Evolutionary conservation across 2,329 filamentous ascomycete species (phyloP), one percentile per base, ranked within the genome.

Genomic region (Aspergillus udagawae): DNA sequence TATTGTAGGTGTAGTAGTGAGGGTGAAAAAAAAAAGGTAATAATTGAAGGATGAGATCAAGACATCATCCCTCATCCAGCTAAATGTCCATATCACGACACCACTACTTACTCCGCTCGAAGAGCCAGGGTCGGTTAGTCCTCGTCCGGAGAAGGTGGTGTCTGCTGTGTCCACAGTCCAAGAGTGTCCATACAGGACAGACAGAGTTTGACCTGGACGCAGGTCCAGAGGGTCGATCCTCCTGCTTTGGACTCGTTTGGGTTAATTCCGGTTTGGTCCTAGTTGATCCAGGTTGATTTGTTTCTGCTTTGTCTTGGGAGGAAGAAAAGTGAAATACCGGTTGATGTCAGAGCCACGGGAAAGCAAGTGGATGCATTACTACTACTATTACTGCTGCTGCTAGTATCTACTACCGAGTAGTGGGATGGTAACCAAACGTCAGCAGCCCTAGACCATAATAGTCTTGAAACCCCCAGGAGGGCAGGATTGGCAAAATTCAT

Each of bases 151-250:
- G 67, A 69, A 65, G 65, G 63, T 59, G 63, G 56, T 54, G 63
- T 55, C 23, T 10, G 9, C 12, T 47, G 44, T 23, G 44, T 23
- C 20, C 12, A 14, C 12, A 25, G 44, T 17, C 14, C 44, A n/a
- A 25, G 20, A 23, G 21, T 17, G 12, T 12, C 66, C 65, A 66
- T 65, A 62, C 64, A 64, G 57, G 55, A 62, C 55, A 61, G 63
- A 68, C 67, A 73, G 61, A 72, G 68, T 72, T 73, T 70, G 68
- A 68, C 63, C 69, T 66, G 68, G 70, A 73, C 69, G 70, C 70
- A 73, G 70, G 69, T 71, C 71, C 70, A 72, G 65, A 70, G 66
- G 69, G 70, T 64, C 72, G 70, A 73, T 73, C 70, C 69, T 70
- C 69, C 68, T 68, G 70, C 71, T 65, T 68, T 68, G 66, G 67